These are phyloP conservation scores for Mitragyna speciosa DNA, from an alignment of 257 asterid species.

Conservation along the genomic window DNA sequence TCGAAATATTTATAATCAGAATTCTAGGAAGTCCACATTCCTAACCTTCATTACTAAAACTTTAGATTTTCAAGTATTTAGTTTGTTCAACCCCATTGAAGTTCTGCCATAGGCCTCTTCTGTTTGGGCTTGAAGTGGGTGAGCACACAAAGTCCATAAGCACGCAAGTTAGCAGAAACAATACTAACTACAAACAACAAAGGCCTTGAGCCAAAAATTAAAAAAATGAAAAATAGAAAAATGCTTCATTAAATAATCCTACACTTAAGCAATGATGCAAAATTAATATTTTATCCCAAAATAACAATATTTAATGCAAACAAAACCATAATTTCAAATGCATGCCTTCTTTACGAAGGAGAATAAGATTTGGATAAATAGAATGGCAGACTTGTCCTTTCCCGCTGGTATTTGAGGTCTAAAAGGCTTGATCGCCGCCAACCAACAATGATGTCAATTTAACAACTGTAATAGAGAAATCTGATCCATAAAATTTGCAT, in stretches of 20 bases:
- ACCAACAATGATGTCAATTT: constrained; percentile 19
- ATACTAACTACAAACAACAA: no score
- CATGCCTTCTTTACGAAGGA: constrained; percentile 10
- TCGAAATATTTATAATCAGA: no score
- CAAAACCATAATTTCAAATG: not conserved
- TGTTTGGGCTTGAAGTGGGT: no score
- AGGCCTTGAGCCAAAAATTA: not conserved
- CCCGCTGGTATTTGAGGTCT: constrained; percentile 24
- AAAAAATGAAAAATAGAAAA: no score
- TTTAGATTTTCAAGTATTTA: no score
- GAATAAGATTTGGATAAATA: constrained; percentile 2
- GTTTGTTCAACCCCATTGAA: not conserved
- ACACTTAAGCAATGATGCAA: not conserved
- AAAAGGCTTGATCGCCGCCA: constrained; percentile 23
- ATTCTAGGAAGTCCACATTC: no score
- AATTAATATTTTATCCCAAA: not conserved
- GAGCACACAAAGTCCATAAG: no score
- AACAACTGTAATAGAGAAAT: not conserved
- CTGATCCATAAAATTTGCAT: constrained; percentile 19
- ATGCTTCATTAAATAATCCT: no score
- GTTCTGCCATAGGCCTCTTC: not conserved
- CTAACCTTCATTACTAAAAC: no score
- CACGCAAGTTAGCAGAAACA: no score
- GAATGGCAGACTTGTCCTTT: constrained; percentile 15
- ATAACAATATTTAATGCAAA: not conserved